Evolutionary conservation across 148 eudicot genomes (phyloP), one percentile per base, ranked within the genome.

Genomic region (Agrostemma githago): DNA sequence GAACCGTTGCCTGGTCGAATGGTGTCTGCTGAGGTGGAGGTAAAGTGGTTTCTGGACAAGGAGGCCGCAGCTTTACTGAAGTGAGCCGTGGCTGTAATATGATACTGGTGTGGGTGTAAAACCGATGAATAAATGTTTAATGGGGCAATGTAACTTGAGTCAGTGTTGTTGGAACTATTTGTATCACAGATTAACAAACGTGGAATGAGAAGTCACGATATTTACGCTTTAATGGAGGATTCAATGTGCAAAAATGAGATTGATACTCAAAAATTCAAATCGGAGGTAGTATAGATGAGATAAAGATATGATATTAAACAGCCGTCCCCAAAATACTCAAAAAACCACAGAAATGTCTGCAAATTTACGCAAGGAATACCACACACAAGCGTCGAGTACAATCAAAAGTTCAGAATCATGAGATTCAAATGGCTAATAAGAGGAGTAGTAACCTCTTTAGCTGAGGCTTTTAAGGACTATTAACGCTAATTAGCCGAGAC

Each of bases 11-110:
- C 89, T 5, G 80, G 73, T 75, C 74, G 76, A 26, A 75, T 77
- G 87, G 89, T 88, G 64, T 81, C 82, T 0, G 81, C 92, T 19
- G 88, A 86, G 72, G 88, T 67, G 8, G 85, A 82, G 71, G 53
- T 90, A 56, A 79, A 75, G 7, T 90, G 90, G 89, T 85, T 90
- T 72, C 61, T 90, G 70, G 90, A 85, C 83, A 85, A 81, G 66
- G 89, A 76, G 21, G 86, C 95, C 3, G 86, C 89, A 34, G 72
- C 88, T 0, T 72, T 78, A 74, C 74, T 85, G 59, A 62, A 72
- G 68, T 73, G 39, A 65, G 16, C n/a, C 44, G 6, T 34, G 66
- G 60, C 11, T 53, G 15, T 20, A 5, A 14, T 6, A 6, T 70
- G 62, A 0, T 37, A 8, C 9, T 60, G 46, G 19, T 41, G 21